Evolutionary conservation across 441 rosid genomes (phyloP).

Genomic region (Euphorbia corollata): DNA sequence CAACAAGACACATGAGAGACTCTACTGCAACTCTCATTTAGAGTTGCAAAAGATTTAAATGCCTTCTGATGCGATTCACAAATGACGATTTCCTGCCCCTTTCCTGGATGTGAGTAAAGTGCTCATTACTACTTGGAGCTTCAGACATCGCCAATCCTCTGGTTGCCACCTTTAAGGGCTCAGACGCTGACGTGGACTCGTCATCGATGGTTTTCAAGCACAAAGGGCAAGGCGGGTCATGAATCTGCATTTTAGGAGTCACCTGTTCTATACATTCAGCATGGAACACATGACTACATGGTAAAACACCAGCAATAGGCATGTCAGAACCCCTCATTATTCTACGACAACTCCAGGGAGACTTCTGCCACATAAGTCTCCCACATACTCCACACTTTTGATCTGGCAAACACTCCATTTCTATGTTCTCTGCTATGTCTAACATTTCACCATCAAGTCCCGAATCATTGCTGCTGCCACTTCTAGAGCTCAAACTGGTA

Average conservation of each 20-base stretch:
- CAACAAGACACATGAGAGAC: conserved; percentile 16
- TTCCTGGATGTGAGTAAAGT: conserved; percentile 27
- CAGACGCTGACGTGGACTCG: conserved; percentile 35
- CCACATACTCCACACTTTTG: conserved; percentile 77
- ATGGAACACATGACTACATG: conserved; percentile 81
- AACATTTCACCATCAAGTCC: conserved; percentile 53
- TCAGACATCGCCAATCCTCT: conserved; percentile 41
- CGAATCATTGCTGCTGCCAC: conserved; percentile 54
- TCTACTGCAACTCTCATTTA: conserved; percentile 22
- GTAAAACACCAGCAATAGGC: conserved; percentile 68
- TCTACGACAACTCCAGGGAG: conserved; percentile 80
- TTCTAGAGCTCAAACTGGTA: conserved; percentile 68
- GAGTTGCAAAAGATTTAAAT: conserved; percentile 26
- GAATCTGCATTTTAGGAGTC: conserved; percentile 50
- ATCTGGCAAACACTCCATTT: no score
- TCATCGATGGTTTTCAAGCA: conserved; percentile 46
- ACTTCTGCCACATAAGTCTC: conserved; percentile 59
- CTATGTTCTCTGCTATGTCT: conserved; percentile 33
- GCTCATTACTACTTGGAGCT: conserved; percentile 24
- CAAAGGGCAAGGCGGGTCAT: conserved; percentile 74
- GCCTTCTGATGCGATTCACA: conserved; percentile 40
- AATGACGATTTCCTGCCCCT: conserved; percentile 42
- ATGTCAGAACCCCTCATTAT: conserved; percentile 64
- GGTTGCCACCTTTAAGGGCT: conserved; percentile 62
- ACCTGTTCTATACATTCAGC: conserved; percentile 85